These are phyloP conservation scores for Obba rivulosa DNA, from an alignment of 768 basidiomycete species.

Conservation along the genomic window DNA sequence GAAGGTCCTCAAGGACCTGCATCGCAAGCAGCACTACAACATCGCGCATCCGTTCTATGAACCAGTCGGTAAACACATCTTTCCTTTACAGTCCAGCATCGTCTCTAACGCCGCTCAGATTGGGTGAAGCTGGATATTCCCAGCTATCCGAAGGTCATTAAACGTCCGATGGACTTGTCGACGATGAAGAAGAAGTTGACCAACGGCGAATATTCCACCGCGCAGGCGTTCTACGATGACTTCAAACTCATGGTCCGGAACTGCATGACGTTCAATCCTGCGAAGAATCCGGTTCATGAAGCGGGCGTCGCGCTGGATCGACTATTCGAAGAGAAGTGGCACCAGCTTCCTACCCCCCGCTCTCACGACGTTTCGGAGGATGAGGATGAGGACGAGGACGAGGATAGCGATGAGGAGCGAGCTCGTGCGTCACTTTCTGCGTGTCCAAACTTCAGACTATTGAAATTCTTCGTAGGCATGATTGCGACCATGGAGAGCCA, in stretches of 20 bases:
- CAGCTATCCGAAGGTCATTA: conserved; percentile 80
- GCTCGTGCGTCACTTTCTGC: conserved; percentile 45
- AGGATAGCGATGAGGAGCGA: conserved; percentile 63
- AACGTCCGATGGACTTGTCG: conserved; percentile 92
- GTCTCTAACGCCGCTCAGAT: conserved; percentile 41
- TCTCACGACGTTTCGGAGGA: conserved; percentile 41
- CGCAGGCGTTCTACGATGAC: conserved; percentile 81
- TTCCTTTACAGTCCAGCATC: conserved; percentile 3
- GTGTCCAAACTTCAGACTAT: conserved; percentile 10
- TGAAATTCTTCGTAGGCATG: conserved; percentile 43
- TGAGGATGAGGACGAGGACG: conserved; percentile 60
- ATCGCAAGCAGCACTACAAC: conserved; percentile 70
- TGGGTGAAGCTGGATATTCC: conserved; percentile 76
- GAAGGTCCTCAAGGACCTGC: conserved; percentile 69
- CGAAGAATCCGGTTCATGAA: conserved; percentile 79
- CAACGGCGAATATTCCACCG: conserved; percentile 66
- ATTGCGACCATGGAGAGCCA: conserved; percentile 77
- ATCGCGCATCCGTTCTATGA: conserved; percentile 85
- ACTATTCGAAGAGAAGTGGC: conserved; percentile 93
- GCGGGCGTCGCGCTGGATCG: conserved; percentile 83
- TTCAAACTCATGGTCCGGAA: conserved; percentile 95
- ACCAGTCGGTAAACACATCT: conserved; percentile 75
- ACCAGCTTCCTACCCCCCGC: conserved; percentile 58
- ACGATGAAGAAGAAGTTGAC: conserved; percentile 88
- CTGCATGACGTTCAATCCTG: conserved; percentile 88